A percentile compares a stretch with the other conserved stretches of the same genome.
phyloP scores from a whole-genome alignment of 805 yeast genomes.

The Metschnikowia shivogae region DNA sequence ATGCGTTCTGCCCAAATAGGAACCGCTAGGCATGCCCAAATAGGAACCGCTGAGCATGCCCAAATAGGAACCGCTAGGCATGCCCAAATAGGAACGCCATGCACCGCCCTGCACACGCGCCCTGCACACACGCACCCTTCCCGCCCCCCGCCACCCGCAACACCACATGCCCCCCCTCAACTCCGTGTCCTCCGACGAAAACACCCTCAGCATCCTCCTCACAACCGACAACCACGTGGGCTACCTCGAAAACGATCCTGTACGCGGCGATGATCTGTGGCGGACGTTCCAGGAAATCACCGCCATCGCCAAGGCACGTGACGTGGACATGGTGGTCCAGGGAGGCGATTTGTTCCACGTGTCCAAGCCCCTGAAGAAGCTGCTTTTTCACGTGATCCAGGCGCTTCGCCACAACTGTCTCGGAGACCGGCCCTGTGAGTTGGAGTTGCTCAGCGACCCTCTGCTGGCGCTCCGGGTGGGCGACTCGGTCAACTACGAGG shows the following conservation, averaged over 20 bases:
- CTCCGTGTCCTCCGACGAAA: conserved; percentile 46
- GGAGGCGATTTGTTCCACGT: conserved; percentile 92
- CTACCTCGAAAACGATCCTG: conserved; percentile 81
- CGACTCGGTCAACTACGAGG: conserved; percentile 79
- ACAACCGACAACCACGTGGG: conserved; percentile 98
- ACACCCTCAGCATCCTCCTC: conserved; percentile 72
- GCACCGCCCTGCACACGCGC: too few species aligned
- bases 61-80: too few species aligned
- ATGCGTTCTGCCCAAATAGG: too few species aligned
- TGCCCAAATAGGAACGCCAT: too few species aligned
- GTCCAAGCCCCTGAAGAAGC: conserved; percentile 83
- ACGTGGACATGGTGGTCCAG: conserved; percentile 85
- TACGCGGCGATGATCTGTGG: conserved; percentile 89
- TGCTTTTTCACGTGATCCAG: conserved; percentile 77
- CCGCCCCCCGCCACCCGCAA: background rate
- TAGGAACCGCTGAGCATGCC: too few species aligned
- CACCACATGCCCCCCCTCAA: conserved; percentile 36
- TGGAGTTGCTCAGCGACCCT: conserved; percentile 81
- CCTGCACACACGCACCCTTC: background rate
- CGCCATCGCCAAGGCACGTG: conserved; percentile 59
- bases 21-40: too few species aligned
- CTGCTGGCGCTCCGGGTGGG: conserved; percentile 55
- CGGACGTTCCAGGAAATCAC: conserved; percentile 80
- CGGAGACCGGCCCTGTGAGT: conserved; percentile 83
- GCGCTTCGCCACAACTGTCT: conserved; percentile 67